Evolutionary conservation across 129 eudicot genomes (phyloP).

Genomic region (Saposhnikovia divaricata): DNA sequence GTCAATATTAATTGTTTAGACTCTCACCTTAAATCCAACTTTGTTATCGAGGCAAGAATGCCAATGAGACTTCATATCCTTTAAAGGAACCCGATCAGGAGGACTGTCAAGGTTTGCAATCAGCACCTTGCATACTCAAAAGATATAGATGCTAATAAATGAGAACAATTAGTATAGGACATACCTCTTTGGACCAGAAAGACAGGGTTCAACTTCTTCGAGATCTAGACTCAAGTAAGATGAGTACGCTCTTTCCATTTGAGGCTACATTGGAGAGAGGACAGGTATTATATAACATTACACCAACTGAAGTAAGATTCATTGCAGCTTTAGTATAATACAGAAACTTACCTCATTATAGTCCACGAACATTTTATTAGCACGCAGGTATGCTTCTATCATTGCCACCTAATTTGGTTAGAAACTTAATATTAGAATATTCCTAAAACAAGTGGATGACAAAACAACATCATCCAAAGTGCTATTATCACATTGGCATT

Average conservation of each 20-base stretch:
- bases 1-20: not conserved
- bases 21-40: constrained; percentile 86
- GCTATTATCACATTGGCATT: not conserved
- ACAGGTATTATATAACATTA: not conserved
- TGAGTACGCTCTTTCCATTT: constrained; percentile 78
- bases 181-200: constrained; percentile 97
- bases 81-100: constrained; percentile 87
- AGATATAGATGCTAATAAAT: constrained; percentile 3
- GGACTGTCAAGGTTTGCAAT: constrained; percentile 44
- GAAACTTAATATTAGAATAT: not conserved
- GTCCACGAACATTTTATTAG: constrained; percentile 97
- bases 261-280: constrained; percentile 57
- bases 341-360: constrained; percentile 54
- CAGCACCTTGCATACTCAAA: constrained; percentile 6
- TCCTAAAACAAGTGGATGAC: not conserved
- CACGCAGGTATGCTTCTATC: constrained; percentile 94
- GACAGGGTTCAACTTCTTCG: constrained; percentile 87
- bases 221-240: constrained; percentile 70
- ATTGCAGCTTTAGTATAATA: not conserved
- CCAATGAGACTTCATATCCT: constrained; percentile 95
- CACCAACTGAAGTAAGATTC: not conserved
- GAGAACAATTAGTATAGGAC: not conserved
- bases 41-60: constrained; percentile 80
- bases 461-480: not conserved
- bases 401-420: constrained; percentile 65